Evolutionary conservation across 2,329 filamentous ascomycete genomes (phyloP), one percentile per base, ranked within the genome.

Genomic region (Neophaeococcomyces mojaviensis): DNA sequence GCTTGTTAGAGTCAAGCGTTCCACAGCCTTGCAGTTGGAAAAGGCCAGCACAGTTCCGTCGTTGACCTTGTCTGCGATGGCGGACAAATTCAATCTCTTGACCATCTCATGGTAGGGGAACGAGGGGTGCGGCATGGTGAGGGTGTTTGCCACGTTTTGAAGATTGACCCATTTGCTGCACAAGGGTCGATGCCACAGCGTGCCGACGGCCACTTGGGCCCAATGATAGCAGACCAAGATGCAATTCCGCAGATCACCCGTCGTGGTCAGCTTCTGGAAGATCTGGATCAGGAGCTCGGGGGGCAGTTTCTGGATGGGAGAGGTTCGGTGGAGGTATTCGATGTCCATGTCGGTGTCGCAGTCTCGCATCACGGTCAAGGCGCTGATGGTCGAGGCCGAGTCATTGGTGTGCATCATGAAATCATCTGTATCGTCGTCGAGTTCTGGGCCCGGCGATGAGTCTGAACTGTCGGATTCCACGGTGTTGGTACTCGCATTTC

Each of bases 161-260:
- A 96, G 80, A 61, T 88, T 88, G 10, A 74, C 68, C 85, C 88
- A 96, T 57, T 81, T 87, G 59, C 84, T 88, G 69, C 92, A 97
- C 22, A 87, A 82, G 1, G 92, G 92, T 32, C 92, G 79, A 65
- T 96, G 89, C 92, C 92, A 98, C 18, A 98, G 75, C 54, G 95
- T 77, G 53, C 92, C 90, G 55, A 97, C 92, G 42, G 86, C 84
- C 62, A 96, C 96, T 52, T 84, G 76, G 22, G 92, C 86, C 92
- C 92, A 98, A 52, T 84, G 80, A 66, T 88, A 89, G 60, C 84
- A 96, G n/a, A 95, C 89, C 54, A 92, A 73, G 86, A 97, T 89
- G 67, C 86, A 94, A 66, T 82, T 83, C 55, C 88, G 77, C 56
- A 96, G 76, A 60, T 98, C 90, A 36, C 73, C 70, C 2, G 88